Evolutionary conservation across 2,329 filamentous ascomycete species (phyloP).

Genomic region (Trichoderma endophyticum): DNA sequence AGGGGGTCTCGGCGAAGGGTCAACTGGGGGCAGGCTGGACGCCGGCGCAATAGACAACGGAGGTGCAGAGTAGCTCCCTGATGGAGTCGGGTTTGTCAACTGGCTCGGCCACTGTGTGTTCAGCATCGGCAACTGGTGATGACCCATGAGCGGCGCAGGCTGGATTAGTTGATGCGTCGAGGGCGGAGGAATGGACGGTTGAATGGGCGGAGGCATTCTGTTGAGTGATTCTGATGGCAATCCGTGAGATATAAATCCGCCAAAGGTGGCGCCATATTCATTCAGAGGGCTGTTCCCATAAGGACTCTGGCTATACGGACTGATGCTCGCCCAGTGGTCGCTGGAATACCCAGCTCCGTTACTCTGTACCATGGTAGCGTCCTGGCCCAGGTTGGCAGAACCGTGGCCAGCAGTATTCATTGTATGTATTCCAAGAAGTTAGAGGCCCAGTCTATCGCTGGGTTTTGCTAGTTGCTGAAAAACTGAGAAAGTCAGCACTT

Average conservation of each 20-base stretch:
- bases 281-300: conserved; percentile 53
- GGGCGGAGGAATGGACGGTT: conserved; percentile 34
- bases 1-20: conserved; percentile 28
- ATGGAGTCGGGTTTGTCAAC: conserved; percentile 64
- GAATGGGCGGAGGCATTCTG: conserved; percentile 56
- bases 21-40: conserved; percentile 46
- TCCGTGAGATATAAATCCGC: conserved; percentile 53
- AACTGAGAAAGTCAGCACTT: conserved; percentile 16
- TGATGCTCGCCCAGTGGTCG: conserved; percentile 56
- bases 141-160: conserved; percentile 45
- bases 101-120: conserved; percentile 79
- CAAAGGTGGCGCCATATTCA: conserved; percentile 60
- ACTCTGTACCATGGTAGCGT: conserved; percentile 32
- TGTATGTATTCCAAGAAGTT: conserved; percentile 22
- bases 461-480: conserved; percentile 9
- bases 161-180: conserved; percentile 32
- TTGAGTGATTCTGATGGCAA: conserved; percentile 49
- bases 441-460: conserved; percentile 14
- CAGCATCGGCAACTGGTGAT: conserved; percentile 63
- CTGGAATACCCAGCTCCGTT: conserved; percentile 35
- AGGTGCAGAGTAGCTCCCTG: conserved; percentile 55
- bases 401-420: conserved; percentile 36
- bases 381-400: conserved; percentile 31
- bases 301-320: conserved; percentile 61
- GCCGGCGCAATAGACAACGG: conserved; percentile 58